Evolutionary conservation across 345 rosid genomes (phyloP), one percentile per base, ranked within the genome.

Genomic region (Lepidium sativum): DNA sequence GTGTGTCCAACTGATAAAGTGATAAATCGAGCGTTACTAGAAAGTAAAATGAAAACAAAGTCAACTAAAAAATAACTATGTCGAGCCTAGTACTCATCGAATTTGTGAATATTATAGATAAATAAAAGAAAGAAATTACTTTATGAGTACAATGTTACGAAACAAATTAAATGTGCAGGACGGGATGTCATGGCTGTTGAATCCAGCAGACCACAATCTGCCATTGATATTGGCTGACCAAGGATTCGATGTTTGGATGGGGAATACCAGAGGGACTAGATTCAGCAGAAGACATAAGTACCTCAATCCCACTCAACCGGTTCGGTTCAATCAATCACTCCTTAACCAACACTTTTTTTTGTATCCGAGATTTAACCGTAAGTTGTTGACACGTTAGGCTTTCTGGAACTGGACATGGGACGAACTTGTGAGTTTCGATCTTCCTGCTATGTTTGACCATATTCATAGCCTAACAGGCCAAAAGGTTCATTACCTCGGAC

Each of bases 361-460:
- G 48, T 50, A 14, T 9, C 48, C 17, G 58, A 53, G 34, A 31
- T 55, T 14, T 29, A 35, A 60, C 57, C 40, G 53, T 25, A 4
- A 1, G 6, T 27, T 27, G 31, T 1, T 71, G 50, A 34, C 21
- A 21, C 42, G 38, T 29, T 34, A 94, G 97, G 83, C 63, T 12
- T 94, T 77, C 40, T 94, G 99, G 97, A 63, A 90, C 49, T 90
- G 97, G 99, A 81, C 96, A 12, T 90, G 97, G 97, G 99, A 94
- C 73, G 96, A 94, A 54, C 68, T 94, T 5, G 96, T 83, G 41
- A 48, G 63, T 16, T 83, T 31, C 47, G 99, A 94, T 65, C 70
- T 88, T 6, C 97, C 97, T 4, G 90, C 97, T 9, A 47, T 88
- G 76, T 82, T 88, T 71, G 84, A 83, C 32, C 78, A 75, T 57